phyloP scores from a whole-genome alignment of 2,329 filamentous ascomycete species.

The Trematosphaeria pertusa region DNA sequence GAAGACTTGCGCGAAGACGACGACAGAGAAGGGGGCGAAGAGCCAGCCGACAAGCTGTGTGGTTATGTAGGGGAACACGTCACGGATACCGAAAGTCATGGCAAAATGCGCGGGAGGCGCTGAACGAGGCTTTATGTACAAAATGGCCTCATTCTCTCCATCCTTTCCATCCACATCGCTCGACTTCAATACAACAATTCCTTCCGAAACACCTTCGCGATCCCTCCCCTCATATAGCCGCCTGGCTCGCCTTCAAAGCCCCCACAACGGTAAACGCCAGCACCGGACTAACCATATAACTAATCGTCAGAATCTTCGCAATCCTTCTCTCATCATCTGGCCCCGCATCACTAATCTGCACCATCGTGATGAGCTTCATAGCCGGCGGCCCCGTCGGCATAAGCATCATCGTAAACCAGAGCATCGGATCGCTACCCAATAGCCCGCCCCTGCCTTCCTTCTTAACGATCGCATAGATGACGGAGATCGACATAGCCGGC shows the following conservation, averaged over 20 bases:
- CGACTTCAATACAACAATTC: too few relatives aligned
- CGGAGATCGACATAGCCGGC: conserved; percentile 50
- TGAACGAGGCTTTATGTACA: too few relatives aligned
- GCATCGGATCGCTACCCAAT: conserved; percentile 64
- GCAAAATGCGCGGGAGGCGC: too few relatives aligned
- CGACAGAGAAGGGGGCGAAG: conserved; percentile 61
- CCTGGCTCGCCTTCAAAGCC: conserved; percentile 34
- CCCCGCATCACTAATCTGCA: conserved; percentile 54
- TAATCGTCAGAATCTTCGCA: conserved; percentile 56
- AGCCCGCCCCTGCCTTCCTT: conserved; percentile 52
- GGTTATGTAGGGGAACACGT: conserved; percentile 25
- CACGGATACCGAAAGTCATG: too few relatives aligned
- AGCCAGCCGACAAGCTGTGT: conserved; percentile 45
- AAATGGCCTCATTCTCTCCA: too few relatives aligned
- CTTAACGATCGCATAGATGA: conserved; percentile 62
- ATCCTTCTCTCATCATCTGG: conserved; percentile 58
- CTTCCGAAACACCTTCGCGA: too few relatives aligned
- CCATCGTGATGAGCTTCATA: conserved; percentile 60
- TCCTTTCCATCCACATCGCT: too few relatives aligned
- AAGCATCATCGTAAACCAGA: conserved; percentile 70
- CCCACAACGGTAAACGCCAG: conserved; percentile 43
- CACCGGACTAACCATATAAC: conserved; percentile 39
- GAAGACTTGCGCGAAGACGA: conserved; percentile 64
- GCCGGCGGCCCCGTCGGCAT: conserved; percentile 64
- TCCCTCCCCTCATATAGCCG: too few relatives aligned